Base-by-base conservation (phyloP, 345 rosid species). In the Sisymbrium irio region DNA sequence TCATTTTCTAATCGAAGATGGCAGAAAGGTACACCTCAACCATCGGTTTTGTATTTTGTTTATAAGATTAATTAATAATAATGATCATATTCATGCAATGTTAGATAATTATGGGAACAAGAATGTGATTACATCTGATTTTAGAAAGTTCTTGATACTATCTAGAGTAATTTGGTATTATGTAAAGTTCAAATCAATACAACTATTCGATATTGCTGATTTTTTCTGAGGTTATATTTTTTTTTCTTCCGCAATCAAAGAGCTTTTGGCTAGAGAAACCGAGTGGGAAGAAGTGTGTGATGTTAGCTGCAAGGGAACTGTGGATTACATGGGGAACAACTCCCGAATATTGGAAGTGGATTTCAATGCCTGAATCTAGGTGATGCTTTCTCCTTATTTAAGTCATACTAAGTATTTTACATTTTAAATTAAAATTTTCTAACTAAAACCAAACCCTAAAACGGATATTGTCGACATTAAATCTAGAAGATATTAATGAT, bases 321-420 rank as follows among this genome's bases (percentile, higher is more conserved):
- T 6, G 19, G 39, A 87, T 87, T 65, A 66, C 78, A 19, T 86
- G 91, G 88, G 78, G 88, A 28, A 79, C 62, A 53, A 78, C 78
- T 36, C 87, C 91, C 7, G 1, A 33, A 0, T 79, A 87, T 73
- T 87, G 92, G 92, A 47, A 32, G 44, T 85, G 89, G 89, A 60
- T 56, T 10, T 74, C 84, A 20, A 14, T 63, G 6, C 73, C 80
- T 4, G 84, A 55, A 18, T 49, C 86, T 19, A 77, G 84, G 83
- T 87, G 25, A 50, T 30, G 19, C 2, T 17, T 41, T 19, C 9
- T 41, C 17, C 25, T 4, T 47, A 9, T 18, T 20, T 19, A 49
- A 47, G 9, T 49, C 19, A 49, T 9, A 10, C 14, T 19, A 49
- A 10, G 10, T 7, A 49, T 17, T 49, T 49, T 19, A 49, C 8